phyloP scores from a whole-genome alignment of 371 early-diverging fungal species.

The Mycotypha africana region DNA sequence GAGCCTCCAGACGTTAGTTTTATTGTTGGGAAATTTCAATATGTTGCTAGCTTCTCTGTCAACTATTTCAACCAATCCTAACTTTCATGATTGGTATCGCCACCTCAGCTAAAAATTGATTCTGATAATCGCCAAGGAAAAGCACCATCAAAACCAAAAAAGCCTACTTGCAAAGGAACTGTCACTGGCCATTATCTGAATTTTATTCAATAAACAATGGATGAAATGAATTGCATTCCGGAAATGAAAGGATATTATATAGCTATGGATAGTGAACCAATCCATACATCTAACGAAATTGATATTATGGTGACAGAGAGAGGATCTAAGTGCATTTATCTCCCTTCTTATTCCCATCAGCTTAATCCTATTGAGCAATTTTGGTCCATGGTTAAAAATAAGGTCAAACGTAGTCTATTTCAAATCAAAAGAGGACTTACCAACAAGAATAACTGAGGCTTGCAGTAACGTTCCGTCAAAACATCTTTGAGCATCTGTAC shows the following conservation, averaged over 20 bases:
- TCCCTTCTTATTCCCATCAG: conserved; percentile 5
- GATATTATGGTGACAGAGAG: conserved; percentile 8
- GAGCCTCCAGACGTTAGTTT: conserved; percentile 4
- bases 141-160: conserved; percentile 12
- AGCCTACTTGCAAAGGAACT: conserved; percentile 9
- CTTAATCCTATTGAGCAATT: conserved; percentile 8
- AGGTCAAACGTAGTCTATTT: not conserved
- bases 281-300: conserved; percentile 10
- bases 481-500: conserved; percentile 5
- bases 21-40: conserved; percentile 2
- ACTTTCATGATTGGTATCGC: conserved; percentile 8
- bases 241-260: conserved; percentile 19
- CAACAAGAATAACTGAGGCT: conserved; percentile 6
- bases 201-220: conserved; percentile 15
- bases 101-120: conserved; percentile 9
- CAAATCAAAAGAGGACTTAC: conserved; percentile 3
- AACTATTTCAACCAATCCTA: conserved; percentile 7
- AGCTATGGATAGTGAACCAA: conserved; percentile 15
- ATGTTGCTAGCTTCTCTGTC: conserved; percentile 5
- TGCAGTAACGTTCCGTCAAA: conserved; percentile 1
- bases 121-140: conserved; percentile 8
- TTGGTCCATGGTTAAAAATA: conserved; percentile 1
- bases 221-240: conserved; percentile 14
- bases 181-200: conserved; percentile 10
- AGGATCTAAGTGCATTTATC: conserved; percentile 4